Evolutionary conservation across 2,329 filamentous ascomycete genomes (phyloP), one percentile per base, ranked within the genome.

Genomic region (Paraphaeosphaeria minitans): DNA sequence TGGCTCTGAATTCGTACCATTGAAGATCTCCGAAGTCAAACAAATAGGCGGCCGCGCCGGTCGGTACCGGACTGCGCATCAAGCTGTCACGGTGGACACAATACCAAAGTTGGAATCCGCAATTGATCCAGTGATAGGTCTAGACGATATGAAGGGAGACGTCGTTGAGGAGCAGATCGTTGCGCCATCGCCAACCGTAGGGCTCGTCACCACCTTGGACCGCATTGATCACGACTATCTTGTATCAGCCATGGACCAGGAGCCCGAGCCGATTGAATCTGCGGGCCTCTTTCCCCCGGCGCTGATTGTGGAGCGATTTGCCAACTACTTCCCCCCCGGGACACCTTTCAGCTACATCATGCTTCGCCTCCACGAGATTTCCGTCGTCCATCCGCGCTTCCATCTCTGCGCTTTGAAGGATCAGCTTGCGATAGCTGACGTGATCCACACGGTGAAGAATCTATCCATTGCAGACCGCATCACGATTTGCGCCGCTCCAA

Each of bases 21-120:
- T 99, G 24, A 80, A 83, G 0, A 82, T 90, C 3, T 89, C 93
- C 0, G 91, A 97, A 65, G 83, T 97, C 69, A 97, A 97, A 76
- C 95, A 99, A 73, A 99, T 99, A 70, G 95, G 88, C 51, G 95
- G 95, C 19, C 88, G 95, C 65, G 95, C 95, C 13, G 95, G 95
- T 29, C 89, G 95, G 47, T 99, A 89, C 77, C 88, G 89, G 57
- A 89, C 89, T 29, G 91, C 91, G 2, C 80, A 83, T 29, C 83
- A 90, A 70, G 82, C 83, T 29, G 69, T 72, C 33, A 68, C 59
- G 10, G 56, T 65, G 12, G 74, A 73, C 16, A 55, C 59, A 31
- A 55, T 55, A 12, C 42, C 58, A 13, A 46, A 60, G 9, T 41
- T 57, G 3, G 56, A 58, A 2, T 21, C 51, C 13, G 51, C 51